These are phyloP conservation scores for Scheffersomyces illinoinensis DNA, from an alignment of 1,139 yeast genomes.

Conservation along the genomic window DNA sequence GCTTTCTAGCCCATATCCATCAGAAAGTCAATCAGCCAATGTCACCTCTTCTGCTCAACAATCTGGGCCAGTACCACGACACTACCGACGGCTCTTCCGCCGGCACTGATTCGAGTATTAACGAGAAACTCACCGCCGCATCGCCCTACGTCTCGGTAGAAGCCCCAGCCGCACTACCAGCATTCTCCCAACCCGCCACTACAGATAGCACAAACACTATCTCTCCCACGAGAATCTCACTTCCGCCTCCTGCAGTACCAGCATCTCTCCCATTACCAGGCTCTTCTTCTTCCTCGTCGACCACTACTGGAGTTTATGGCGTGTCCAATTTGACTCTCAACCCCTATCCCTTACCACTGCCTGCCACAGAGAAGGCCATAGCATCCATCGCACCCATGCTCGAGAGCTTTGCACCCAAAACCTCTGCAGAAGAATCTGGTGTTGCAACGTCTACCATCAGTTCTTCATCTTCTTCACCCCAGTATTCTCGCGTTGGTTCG, in stretches of 20 bases:
- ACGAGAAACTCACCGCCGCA: background rate
- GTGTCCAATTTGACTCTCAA: constrained; percentile 2
- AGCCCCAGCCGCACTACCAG: background rate
- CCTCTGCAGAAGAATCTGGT: constrained; percentile 57
- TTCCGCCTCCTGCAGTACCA: background rate
- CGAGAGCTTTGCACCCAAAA: constrained; percentile 70
- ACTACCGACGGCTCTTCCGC: background rate
- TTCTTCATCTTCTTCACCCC: background rate
- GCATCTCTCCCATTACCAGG: background rate
- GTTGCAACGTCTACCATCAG: background rate
- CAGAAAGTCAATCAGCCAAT: constrained; percentile 28
- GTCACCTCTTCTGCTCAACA: constrained; percentile 32
- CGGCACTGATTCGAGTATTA: background rate
- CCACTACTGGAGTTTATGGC: background rate
- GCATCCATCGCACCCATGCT: constrained; percentile 79
- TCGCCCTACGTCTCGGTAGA: background rate
- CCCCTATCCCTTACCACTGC: constrained; percentile 18
- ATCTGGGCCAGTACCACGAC: constrained; percentile 9
- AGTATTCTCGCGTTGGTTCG: background rate
- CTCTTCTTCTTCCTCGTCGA: background rate
- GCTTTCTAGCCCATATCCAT: background rate
- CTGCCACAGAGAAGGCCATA: constrained; percentile 58
- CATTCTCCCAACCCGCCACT: background rate
- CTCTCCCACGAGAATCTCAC: background rate
- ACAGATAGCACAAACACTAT: background rate